Base-by-base conservation (phyloP, 164 flowering plant species). In the Vitis labrusca region DNA sequence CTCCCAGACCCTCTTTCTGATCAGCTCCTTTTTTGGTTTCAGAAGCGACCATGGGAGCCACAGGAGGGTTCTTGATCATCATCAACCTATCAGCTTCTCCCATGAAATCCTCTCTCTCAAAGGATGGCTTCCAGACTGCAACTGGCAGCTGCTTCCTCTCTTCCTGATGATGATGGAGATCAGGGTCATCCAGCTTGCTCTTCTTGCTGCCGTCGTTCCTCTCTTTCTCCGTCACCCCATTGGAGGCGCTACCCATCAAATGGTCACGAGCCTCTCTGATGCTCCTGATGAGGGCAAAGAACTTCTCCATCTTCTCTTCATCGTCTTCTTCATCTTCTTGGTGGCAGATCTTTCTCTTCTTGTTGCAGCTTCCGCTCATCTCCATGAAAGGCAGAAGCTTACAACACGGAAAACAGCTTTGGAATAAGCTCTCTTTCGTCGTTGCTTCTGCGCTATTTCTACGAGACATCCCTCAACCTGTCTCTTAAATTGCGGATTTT, bases 181-280 rank as follows among this genome's bases (percentile, higher is more conserved):
- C 44, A 37, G 44, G 44, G 44, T 37, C 44, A 37, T 1, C 50
- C 11, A 58, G 10, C 12, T 14, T 68, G 15, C n/a, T 32, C 51
- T 63, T 50, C 14, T 32, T 49, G 3, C 59, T 30, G 17, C 3
- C 15, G 47, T 59, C 15, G 1, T 15, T 54, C 3, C 1, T 10
- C 32, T 17, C 6, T 8, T 15, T 17, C 47, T 7, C 9, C 1
- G 14, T 23, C 53, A 27, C 3, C 9, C 37, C 71, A 8, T 10
- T 2, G 13, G 52, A 16, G 8, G 61, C 15, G 11, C 51, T 12
- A 17, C 10, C 15, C 37, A 27, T 59, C 27, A 71, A 32, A 1
- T 63, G 75, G 3, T 76, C 64, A 17, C 79, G 79, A 16, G 79
- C 73, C 64, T 72, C 75, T 11, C 67, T 69, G 3, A 76, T 15